Conservation (phyloP, 1,284 basidiomycete species). For the Boletus semigastroideus region DNA sequence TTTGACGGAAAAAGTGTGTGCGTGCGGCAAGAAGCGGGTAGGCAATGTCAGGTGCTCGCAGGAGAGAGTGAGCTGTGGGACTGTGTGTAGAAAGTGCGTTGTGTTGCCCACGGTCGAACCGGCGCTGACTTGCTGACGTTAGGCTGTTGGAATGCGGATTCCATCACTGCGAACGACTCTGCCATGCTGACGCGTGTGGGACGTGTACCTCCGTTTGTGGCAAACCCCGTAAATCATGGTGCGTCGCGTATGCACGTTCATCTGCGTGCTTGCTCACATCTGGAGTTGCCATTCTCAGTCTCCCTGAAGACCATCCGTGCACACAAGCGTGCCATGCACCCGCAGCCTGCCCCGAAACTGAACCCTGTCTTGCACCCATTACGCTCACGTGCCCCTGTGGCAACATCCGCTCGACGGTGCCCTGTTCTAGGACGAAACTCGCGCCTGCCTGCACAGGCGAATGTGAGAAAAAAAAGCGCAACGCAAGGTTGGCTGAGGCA, state of each 20-base stretch:
- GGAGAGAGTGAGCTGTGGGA: conserved; percentile 81
- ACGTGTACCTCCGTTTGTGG: conserved; percentile 74
- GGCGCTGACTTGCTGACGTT: neutral
- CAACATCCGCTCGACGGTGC: conserved; percentile 66
- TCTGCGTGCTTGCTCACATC: neutral
- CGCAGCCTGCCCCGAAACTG: conserved; percentile 73
- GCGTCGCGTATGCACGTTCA: conserved; percentile 22
- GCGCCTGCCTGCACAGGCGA: conserved; percentile 78
- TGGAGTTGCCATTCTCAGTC: conserved; percentile 32
- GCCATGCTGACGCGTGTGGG: conserved; percentile 81
- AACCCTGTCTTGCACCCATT: conserved; percentile 69
- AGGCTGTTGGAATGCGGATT: conserved; percentile 79
- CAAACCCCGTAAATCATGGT: conserved; percentile 83
- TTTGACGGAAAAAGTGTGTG: conserved; percentile 76
- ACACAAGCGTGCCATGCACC: conserved; percentile 82
- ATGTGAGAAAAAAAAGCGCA: conserved; percentile 80
- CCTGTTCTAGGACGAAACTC: conserved; percentile 55
- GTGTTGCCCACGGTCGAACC: neutral
- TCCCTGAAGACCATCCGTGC: conserved; percentile 69
- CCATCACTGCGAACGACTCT: conserved; percentile 78
- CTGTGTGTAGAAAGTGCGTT: conserved; percentile 67
- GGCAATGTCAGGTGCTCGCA: conserved; percentile 76
- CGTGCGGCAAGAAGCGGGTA: conserved; percentile 82
- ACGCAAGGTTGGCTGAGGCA: conserved; percentile 83
- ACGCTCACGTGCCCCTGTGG: conserved; percentile 79